Evolutionary conservation across 495 filamentous ascomycete genomes (phyloP).

Genomic region (Cercophora newfieldiana): DNA sequence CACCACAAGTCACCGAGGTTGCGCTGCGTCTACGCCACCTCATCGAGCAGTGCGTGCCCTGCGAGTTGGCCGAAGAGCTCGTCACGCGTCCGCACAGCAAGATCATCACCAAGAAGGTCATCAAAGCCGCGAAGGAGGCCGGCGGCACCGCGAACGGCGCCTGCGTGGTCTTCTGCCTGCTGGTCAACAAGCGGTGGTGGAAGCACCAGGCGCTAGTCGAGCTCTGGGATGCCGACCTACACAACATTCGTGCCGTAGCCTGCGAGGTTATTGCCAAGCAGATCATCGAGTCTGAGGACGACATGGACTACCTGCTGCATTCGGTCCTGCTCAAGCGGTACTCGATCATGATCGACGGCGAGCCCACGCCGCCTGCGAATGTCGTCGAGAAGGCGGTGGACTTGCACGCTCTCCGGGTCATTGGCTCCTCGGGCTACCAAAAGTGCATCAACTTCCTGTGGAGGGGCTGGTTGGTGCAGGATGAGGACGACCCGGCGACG

Average conservation of each 20-base stretch:
- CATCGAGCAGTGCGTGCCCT: slow-evolving; percentile 83
- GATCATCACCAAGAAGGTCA: slow-evolving; percentile 77
- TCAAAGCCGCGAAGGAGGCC: slow-evolving; percentile 75
- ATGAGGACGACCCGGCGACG: slow-evolving; percentile 79
- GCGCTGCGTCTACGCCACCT: slow-evolving; percentile 88
- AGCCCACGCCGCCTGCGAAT: slow-evolving; percentile 74
- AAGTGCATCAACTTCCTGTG: slow-evolving; percentile 89
- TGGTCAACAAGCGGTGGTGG: slow-evolving; percentile 92
- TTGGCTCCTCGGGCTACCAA: slow-evolving; percentile 91
- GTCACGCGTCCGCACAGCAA: slow-evolving; percentile 78
- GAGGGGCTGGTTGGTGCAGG: slow-evolving; percentile 94
- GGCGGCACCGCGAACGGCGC: slow-evolving; percentile 72
- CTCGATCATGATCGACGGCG: slow-evolving; percentile 70
- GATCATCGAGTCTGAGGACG: slow-evolving; percentile 82
- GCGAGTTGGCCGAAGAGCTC: slow-evolving; percentile 71
- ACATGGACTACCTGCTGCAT: slow-evolving; percentile 74
- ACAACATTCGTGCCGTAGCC: slow-evolving; percentile 74
- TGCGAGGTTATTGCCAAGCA: slow-evolving; percentile 94
- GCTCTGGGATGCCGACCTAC: slow-evolving; percentile 88
- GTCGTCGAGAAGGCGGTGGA: slow-evolving; percentile 91
- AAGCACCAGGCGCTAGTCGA: slow-evolving; percentile 74
- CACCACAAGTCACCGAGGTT: slow-evolving; percentile 77
- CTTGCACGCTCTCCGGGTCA: slow-evolving; percentile 82
- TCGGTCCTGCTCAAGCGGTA: slow-evolving; percentile 88
- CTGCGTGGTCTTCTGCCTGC: slow-evolving; percentile 79